Base-by-base conservation (phyloP, 2,329 filamentous ascomycete species). In the Saccharata proteae region DNA sequence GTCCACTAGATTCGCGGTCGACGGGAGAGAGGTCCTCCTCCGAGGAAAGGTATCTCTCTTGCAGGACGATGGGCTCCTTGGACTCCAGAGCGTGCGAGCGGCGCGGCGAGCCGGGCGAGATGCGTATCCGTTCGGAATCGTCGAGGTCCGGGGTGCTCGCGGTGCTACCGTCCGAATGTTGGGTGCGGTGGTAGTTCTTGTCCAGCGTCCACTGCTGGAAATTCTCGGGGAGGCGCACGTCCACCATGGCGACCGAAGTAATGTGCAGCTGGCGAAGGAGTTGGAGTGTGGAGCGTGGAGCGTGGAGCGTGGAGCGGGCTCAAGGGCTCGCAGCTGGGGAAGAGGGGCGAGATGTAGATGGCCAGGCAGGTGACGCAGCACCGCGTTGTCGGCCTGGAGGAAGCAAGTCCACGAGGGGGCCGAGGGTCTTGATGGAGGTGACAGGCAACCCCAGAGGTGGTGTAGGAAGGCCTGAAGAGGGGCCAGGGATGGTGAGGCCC, bases 1-100 rank as follows among this genome's bases (percentile, higher is more conserved):
- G 20, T 8, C n/a, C 8, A 18, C 40, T 41, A 0, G 44, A 47
- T 29, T 41, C 46, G 21, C 29, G 43, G 33, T 52, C 52, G 38
- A 49, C 48, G 7, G 53, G 51, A 5, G 49, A 54, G 8, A 56
- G 45, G 34, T 54, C 51, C 32, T 57, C 54, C 30, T 57, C 54
- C 30, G 51, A 54, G 5, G 52, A 55, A 22, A 56, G 45, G 36
- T 57, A 57, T 13, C 50, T 46, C 24, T 56, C 46, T 32, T 56
- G 51, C 37, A 55, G 43, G 26, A 36, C 21, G 26, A 44, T 31
- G 33, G 37, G 38, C 13, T 51, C 44, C 32, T 47, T 45, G 13
- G 42, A 38, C 15, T 40, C 40, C 23, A 39, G 34, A 26, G 21
- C 20, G 15, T 36, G 26, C 33, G 41, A 20, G 4, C 35, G 26